Conservation (phyloP, 1,139 yeast species). For the Candida sojae region DNA sequence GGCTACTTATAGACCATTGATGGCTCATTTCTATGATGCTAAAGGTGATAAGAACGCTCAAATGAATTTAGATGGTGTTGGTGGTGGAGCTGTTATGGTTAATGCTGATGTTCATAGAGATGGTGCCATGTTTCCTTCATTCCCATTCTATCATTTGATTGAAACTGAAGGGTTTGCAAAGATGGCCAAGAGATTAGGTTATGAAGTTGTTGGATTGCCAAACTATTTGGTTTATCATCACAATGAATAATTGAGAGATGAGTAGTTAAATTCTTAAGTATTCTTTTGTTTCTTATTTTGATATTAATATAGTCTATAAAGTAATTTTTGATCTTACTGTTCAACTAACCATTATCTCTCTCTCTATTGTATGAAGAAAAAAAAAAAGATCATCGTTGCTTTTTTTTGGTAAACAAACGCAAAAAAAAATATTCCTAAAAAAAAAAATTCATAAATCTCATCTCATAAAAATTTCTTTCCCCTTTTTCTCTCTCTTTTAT, state of each 20-base stretch:
- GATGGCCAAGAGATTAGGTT: slow-evolving; percentile 94
- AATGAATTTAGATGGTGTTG: slow-evolving; percentile 93
- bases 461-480: neutral
- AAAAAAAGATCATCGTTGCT: no score
- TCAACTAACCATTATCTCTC: no score
- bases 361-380: no score
- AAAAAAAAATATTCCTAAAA: slow-evolving; percentile 3
- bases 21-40: slow-evolving; percentile 84
- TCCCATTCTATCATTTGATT: slow-evolving; percentile 93
- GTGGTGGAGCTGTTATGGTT: slow-evolving; percentile 93
- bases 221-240: slow-evolving; percentile 89
- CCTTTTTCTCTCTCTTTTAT: neutral
- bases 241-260: slow-evolving; percentile 48
- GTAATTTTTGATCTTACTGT: no score
- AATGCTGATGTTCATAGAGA: slow-evolving; percentile 98
- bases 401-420: neutral
- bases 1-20: slow-evolving; percentile 92
- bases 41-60: slow-evolving; percentile 60
- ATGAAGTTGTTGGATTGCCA: slow-evolving; percentile 89
- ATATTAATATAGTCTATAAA: no score
- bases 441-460: neutral
- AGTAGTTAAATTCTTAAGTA: no score
- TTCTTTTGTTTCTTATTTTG: no score
- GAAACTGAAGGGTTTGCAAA: slow-evolving; percentile 99
- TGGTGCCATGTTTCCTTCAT: slow-evolving; percentile 99